Conservation (phyloP, 176 grass and related monocot species). For the Alopecurus myosuroides region DNA sequence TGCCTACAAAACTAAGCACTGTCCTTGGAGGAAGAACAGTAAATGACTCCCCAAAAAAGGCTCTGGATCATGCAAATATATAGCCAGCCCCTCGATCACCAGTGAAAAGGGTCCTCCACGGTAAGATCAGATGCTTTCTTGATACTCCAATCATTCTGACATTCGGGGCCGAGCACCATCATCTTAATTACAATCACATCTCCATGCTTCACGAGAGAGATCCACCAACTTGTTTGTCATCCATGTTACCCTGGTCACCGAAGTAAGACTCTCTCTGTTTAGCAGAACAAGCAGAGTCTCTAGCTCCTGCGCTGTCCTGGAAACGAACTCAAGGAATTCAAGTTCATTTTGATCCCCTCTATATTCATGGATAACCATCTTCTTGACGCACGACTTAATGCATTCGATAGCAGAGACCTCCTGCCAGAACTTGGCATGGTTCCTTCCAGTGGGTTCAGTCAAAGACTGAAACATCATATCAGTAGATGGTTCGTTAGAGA, state of each 20-base stretch:
- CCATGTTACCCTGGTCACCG: background rate
- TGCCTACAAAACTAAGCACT: background rate
- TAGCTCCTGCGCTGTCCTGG: background rate
- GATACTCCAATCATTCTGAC: background rate
- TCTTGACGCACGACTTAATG: background rate
- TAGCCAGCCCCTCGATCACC: background rate
- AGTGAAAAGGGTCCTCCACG: background rate
- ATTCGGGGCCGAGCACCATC: background rate
- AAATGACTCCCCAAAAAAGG: background rate
- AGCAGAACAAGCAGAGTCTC: background rate
- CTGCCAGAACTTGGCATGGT: conserved; percentile 10
- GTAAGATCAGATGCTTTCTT: conserved; percentile 15
- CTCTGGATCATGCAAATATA: background rate
- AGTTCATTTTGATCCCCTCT: background rate
- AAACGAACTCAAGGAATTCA: conserved; percentile 4
- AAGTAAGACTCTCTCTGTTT: background rate
- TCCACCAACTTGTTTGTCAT: background rate
- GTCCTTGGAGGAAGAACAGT: background rate
- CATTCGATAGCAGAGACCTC: background rate
- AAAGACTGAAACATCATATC: background rate
- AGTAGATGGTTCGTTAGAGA: background rate
- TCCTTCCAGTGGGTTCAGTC: background rate
- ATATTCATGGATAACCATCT: background rate
- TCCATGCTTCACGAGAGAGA: background rate
- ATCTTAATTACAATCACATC: background rate